Conservation (phyloP, 2,329 filamentous ascomycete genomes). For the Clarireedia hainanense region DNA sequence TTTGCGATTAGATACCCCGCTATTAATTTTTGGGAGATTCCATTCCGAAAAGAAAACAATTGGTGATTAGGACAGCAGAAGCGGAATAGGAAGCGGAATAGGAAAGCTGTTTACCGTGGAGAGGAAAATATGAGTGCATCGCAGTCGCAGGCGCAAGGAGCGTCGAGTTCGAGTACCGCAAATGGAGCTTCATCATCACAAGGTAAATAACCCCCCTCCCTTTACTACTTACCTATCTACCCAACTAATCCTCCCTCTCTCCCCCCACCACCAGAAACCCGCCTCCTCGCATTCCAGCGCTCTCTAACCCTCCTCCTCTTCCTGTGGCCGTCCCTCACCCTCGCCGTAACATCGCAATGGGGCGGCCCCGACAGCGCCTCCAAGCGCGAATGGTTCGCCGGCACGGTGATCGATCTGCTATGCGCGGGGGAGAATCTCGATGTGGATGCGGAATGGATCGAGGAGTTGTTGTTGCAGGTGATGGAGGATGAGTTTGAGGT, state of each 20-base stretch:
- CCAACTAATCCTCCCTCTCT: neutral
- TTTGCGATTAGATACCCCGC: too few relatives aligned
- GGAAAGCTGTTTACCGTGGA: too few relatives aligned
- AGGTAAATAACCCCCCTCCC: neutral
- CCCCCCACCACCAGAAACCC: constrained; percentile 17
- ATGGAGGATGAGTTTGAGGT: constrained; percentile 97
- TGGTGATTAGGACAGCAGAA: too few relatives aligned
- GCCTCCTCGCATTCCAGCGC: constrained; percentile 69
- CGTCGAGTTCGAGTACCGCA: neutral
- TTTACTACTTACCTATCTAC: too few relatives aligned
- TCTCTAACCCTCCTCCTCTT: constrained; percentile 77
- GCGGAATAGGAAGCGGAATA: too few relatives aligned
- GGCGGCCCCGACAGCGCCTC: constrained; percentile 74
- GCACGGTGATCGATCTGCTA: constrained; percentile 77
- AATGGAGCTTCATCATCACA: neutral
- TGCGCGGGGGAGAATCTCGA: constrained; percentile 38
- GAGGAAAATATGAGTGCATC: too few relatives aligned
- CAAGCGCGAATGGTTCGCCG: constrained; percentile 96
- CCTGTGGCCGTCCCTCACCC: constrained; percentile 79
- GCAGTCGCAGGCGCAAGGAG: too few relatives aligned
- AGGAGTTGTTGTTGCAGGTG: constrained; percentile 77
- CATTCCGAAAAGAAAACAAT: too few relatives aligned
- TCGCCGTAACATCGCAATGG: constrained; percentile 82
- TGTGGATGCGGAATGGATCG: constrained; percentile 71
- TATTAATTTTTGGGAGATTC: too few relatives aligned